Evolutionary conservation across 164 flowering plant genomes (phyloP), one percentile per base, ranked within the genome.

Genomic region (Magnolia officinalis): DNA sequence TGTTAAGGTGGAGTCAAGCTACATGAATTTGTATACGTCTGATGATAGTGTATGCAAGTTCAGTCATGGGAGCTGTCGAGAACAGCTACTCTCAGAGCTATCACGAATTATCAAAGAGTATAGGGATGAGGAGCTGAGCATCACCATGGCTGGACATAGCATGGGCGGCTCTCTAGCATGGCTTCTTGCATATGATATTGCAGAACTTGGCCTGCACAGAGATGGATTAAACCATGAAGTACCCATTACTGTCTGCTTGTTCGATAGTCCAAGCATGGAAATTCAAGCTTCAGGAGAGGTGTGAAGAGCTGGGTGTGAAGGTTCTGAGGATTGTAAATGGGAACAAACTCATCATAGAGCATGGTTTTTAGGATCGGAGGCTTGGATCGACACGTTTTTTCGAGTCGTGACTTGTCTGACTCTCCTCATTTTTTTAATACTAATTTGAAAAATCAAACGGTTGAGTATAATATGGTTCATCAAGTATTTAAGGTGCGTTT

Each of bases 261-360:
- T 86, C 23, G 98, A 86, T 2, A 96, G 98, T 3, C 98, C 98
- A 0, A 87, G 98, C 50, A 94, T 0, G 98, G 98, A n/a, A 93
- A 93, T 75, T 73, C 78, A 2, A 78, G 83, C 4, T 93, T 93
- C 81, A 93, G 75, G 75, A 84, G 70, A 79, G 98, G 71, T 90
- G 92, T 18, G 96, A 90, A 7, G 92, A 89, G 68, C 72, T 93
- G 74, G 94, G 94, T 1, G 88, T 93, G 3, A 93, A 88, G 61
- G 92, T 89, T 0, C 67, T 93, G 63, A 88, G 98, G 70, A 73
- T 93, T 24, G 93, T 87, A 61, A 93, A 93, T 58, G 89, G 83
- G 1, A 88, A 91, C 16, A 96, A 93, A 78, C 83, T 82, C 13
- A 29, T 83, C 8, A 83, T 83, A 61, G 81, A 83, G 77, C 68